These are phyloP conservation scores for Oryza coarctata DNA, from an alignment of 176 grass and related monocot species.

Conservation along the genomic window DNA sequence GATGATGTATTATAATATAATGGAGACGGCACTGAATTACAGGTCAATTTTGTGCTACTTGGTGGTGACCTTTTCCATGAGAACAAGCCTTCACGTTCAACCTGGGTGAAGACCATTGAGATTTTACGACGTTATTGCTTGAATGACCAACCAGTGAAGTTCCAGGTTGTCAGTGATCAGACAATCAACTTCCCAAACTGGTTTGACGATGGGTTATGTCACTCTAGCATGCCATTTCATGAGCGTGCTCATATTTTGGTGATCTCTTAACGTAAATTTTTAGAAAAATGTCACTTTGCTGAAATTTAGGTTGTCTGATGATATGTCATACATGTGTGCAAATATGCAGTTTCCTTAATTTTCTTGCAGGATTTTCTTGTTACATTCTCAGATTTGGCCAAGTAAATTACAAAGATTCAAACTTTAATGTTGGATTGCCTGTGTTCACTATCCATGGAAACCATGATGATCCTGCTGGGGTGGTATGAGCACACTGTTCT, in stretches of 20 bases:
- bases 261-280: background rate
- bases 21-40: background rate
- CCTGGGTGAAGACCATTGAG: conserved; percentile 71
- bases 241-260: background rate
- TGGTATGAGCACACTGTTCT: conserved; percentile 50
- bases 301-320: background rate
- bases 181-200: conserved; percentile 72
- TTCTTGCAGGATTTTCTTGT: background rate
- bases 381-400: conserved; percentile 60
- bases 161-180: conserved; percentile 89
- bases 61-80: conserved; percentile 91
- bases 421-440: conserved; percentile 83
- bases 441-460: conserved; percentile 97
- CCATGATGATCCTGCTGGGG: conserved; percentile 84
- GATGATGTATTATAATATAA: background rate
- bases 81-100: conserved; percentile 86
- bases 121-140: conserved; percentile 66
- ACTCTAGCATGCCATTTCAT: conserved; percentile 2
- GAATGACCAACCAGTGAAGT: conserved; percentile 61
- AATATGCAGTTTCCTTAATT: background rate
- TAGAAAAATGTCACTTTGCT: background rate
- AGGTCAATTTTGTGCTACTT: conserved; percentile 87
- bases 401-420: conserved; percentile 91
- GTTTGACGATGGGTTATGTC: conserved; percentile 17
- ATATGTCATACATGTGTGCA: background rate